A percentile compares a stretch with the other conserved stretches of the same genome.
phyloP scores from a whole-genome alignment of 257 asterid genomes.

The Solanum infundibuliforme region DNA sequence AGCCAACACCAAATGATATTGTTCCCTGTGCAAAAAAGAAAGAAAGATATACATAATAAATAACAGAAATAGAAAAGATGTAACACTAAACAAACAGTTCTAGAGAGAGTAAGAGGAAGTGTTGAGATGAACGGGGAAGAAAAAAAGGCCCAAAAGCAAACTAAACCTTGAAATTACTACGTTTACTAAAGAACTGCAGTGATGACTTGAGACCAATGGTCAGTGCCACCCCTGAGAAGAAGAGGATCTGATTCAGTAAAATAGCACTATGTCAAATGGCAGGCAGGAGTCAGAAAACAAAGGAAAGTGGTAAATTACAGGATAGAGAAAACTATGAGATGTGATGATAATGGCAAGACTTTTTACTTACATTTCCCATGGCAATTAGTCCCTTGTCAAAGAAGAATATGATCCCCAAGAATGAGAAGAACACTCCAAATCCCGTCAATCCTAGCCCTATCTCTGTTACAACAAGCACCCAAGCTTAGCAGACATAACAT shows the following conservation, averaged over 20 bases:
- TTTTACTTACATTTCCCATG: constrained; percentile 79
- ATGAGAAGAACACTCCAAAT: constrained; percentile 78
- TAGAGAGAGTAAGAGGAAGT: neutral
- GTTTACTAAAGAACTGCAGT: constrained; percentile 84
- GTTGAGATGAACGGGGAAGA: neutral
- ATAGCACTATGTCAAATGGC: neutral
- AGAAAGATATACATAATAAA: neutral
- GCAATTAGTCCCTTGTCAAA: constrained; percentile 93
- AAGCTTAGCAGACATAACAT: constrained; percentile 4
- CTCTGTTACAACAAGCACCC: constrained; percentile 40
- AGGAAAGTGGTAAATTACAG: neutral
- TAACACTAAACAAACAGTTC: neutral
- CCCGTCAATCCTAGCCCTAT: constrained; percentile 96
- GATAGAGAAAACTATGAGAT: neutral
- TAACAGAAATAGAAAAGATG: neutral
- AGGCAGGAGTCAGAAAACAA: neutral
- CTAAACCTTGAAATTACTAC: constrained; percentile 69
- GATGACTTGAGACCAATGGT: constrained; percentile 89
- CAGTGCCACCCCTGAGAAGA: constrained; percentile 82
- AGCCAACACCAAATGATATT: constrained; percentile 64
- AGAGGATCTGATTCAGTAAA: constrained; percentile 64
- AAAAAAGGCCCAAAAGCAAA: neutral
- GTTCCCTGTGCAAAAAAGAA: constrained; percentile 52
- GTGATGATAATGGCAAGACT: neutral
- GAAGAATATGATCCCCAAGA: constrained; percentile 79